These are phyloP conservation scores for Diaporthe caulivora DNA, from an alignment of 2,329 filamentous ascomycete species.

Conservation along the genomic window DNA sequence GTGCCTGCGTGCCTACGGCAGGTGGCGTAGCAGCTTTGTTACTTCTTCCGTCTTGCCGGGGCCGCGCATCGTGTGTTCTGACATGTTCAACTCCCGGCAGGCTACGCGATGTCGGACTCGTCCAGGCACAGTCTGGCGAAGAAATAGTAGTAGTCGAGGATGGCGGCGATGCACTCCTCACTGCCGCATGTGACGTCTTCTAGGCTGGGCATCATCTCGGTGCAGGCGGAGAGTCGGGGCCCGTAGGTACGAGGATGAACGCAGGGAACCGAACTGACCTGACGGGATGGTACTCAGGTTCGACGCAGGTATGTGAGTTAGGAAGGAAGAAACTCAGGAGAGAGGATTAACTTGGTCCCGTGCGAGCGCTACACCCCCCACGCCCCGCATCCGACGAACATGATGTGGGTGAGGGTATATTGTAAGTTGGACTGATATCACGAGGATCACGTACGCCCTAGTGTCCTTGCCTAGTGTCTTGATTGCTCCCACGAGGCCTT, in stretches of 20 bases:
- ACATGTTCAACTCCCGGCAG: not conserved
- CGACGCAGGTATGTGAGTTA: not conserved
- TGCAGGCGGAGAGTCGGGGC: not conserved
- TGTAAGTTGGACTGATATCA: too few species aligned
- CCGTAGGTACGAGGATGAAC: not conserved
- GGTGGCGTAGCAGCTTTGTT: not conserved
- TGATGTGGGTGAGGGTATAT: not conserved
- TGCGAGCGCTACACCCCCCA: not conserved
- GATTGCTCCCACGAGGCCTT: not conserved
- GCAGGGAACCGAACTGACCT: not conserved
- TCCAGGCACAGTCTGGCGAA: not conserved
- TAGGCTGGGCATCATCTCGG: not conserved
- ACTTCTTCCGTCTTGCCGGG: not conserved
- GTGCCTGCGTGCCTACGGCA: not conserved
- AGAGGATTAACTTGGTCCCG: not conserved
- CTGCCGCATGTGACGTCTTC: not conserved
- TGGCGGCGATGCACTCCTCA: not conserved
- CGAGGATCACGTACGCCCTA: not conserved
- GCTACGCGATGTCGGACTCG: not conserved
- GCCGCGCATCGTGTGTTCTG: not conserved
- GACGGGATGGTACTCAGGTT: not conserved
- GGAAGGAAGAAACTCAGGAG: not conserved
- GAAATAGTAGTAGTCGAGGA: not conserved
- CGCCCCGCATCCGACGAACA: not conserved
- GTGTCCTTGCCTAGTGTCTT: not conserved